A percentile compares a stretch with the other conserved stretches of the same genome.
These are phyloP conservation scores for Ophiostoma perfectum DNA, from an alignment of 2,329 filamentous ascomycete genomes.

Conservation along the genomic window DNA sequence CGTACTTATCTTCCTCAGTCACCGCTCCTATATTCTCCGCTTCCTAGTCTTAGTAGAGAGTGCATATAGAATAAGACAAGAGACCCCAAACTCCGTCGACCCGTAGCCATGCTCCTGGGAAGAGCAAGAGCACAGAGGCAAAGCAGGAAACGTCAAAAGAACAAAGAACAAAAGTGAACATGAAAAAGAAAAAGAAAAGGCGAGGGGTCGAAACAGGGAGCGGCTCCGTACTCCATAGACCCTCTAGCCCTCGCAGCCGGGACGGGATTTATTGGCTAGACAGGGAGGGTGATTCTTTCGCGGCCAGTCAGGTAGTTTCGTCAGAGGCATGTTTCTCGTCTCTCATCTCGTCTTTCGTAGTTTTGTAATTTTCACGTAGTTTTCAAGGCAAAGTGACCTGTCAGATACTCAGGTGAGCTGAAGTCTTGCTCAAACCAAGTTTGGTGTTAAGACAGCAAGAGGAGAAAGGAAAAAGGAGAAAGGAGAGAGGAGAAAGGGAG, in stretches of 20 bases:
- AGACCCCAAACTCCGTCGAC: background rate
- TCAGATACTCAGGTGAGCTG: background rate
- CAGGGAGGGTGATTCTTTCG: too few relatives aligned
- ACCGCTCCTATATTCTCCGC: too few relatives aligned
- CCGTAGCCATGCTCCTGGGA: conserved; percentile 14
- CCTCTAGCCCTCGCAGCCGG: background rate
- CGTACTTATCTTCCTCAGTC: too few relatives aligned
- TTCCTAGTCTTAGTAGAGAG: too few relatives aligned
- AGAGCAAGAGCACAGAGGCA: background rate
- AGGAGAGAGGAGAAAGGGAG: background rate
- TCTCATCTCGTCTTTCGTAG: background rate
- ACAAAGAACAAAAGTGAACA: background rate
- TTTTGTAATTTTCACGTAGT: background rate
- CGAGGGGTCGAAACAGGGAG: background rate
- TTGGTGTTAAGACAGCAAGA: background rate
- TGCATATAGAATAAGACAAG: background rate
- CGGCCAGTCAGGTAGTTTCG: too few relatives aligned
- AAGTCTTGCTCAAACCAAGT: background rate
- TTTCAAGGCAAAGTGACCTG: background rate
- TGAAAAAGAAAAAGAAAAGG: background rate
- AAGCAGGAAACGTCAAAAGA: background rate
- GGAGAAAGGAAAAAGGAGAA: background rate
- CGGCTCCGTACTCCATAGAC: background rate
- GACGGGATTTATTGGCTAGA: too few relatives aligned
- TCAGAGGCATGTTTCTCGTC: background rate